Evolutionary conservation across 2,329 filamentous ascomycete genomes (phyloP).

Genomic region (Sclerotinia sclerotiorum): DNA sequence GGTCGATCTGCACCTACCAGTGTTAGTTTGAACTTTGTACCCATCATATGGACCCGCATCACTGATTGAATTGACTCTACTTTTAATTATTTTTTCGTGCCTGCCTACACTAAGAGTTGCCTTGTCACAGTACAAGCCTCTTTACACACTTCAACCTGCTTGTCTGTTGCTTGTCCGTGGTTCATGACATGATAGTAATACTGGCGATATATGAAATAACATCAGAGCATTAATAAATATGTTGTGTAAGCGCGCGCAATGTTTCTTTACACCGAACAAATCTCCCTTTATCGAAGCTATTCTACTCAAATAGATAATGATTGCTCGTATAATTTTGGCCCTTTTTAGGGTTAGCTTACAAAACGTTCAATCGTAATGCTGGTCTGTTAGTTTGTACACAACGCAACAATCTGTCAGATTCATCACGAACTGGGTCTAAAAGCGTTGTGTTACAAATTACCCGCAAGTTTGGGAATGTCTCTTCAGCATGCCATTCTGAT

Average conservation of each 20-base stretch:
- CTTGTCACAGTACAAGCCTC: slow-evolving; percentile 8
- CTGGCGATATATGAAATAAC: neutral
- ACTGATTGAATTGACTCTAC: neutral
- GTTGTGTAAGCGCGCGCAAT: slow-evolving; percentile 23
- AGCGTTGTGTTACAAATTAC: slow-evolving; percentile 18
- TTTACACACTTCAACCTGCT: neutral
- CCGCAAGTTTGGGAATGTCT: slow-evolving; percentile 23
- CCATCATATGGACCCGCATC: neutral
- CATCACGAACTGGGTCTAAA: neutral
- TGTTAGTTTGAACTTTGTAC: slow-evolving; percentile 1
- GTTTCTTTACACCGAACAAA: neutral
- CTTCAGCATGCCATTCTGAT: slow-evolving; percentile 12
- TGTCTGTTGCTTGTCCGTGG: no score
- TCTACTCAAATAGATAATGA: slow-evolving; percentile 7
- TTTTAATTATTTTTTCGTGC: slow-evolving; percentile 2
- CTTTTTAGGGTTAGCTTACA: neutral
- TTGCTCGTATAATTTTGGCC: neutral
- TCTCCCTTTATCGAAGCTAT: neutral
- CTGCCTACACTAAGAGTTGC: slow-evolving; percentile 12
- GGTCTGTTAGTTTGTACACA: neutral
- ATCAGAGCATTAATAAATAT: neutral
- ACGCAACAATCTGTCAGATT: slow-evolving; percentile 15
- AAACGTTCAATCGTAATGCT: slow-evolving; percentile 2
- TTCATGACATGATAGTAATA: neutral
- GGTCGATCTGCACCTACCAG: slow-evolving; percentile 3